Evolutionary conservation across 305 asterid species (phyloP).

Genomic region (Fraxinus xanthoxyloides): DNA sequence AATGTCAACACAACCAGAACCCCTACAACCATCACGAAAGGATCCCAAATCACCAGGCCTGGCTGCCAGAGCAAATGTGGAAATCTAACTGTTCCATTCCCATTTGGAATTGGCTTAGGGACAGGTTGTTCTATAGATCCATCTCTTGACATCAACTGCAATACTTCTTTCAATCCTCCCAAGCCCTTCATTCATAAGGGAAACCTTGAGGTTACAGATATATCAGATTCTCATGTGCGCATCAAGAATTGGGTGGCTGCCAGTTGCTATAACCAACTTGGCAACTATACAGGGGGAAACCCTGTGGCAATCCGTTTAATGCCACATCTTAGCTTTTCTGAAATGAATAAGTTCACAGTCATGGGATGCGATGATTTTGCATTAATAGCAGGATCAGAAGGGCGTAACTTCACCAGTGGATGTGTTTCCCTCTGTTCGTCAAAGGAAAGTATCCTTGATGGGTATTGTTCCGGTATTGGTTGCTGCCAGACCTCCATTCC

Average conservation of each 20-base stretch:
- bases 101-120: constrained; percentile 30
- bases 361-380: constrained; percentile 32
- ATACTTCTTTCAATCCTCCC: constrained; percentile 30
- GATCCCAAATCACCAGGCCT: constrained; percentile 1
- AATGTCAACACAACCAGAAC: background rate
- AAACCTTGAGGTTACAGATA: constrained; percentile 19
- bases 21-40: background rate
- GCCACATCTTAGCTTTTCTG: constrained; percentile 30
- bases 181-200: constrained; percentile 22
- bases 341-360: constrained; percentile 27
- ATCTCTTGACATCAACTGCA: constrained; percentile 26
- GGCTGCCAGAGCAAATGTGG: constrained; percentile 36
- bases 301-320: background rate
- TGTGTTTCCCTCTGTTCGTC: constrained; percentile 33
- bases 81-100: constrained; percentile 31
- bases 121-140: constrained; percentile 23
- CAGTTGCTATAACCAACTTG: background rate
- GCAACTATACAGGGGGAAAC: background rate
- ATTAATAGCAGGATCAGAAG: background rate
- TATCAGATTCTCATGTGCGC: constrained; percentile 20
- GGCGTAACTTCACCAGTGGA: constrained; percentile 6
- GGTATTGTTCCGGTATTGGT: constrained; percentile 37
- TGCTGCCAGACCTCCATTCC: constrained; percentile 43
- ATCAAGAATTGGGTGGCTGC: constrained; percentile 24
- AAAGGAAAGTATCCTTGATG: constrained; percentile 15